A percentile compares a stretch with the other conserved stretches of the same genome.
phyloP scores from a whole-genome alignment of 192 early-diverging fungal genomes.

The Rhizophagus clarus region DNA sequence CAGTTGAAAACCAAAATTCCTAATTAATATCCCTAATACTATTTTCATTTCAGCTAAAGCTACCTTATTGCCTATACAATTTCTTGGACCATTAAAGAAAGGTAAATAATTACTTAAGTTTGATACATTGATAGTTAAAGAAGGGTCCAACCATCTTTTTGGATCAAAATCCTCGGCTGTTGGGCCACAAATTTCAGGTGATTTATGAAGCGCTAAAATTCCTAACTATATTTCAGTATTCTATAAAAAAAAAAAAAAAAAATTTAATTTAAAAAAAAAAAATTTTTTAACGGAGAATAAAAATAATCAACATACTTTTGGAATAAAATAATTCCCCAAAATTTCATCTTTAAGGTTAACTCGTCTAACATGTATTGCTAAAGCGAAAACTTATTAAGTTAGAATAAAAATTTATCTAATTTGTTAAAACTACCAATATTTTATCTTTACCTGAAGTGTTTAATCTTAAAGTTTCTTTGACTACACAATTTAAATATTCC shows the following conservation, averaged over 20 bases:
- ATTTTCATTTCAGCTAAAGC: slow-evolving; percentile 61
- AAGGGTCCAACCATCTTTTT: slow-evolving; percentile 52
- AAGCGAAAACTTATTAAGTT: background rate
- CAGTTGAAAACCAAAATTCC: background rate
- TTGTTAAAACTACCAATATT: background rate
- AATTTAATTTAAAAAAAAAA: background rate
- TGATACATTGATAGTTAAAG: slow-evolving; percentile 32
- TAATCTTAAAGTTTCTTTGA: slow-evolving; percentile 53
- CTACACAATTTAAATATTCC: too few species aligned
- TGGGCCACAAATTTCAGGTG: too few species aligned
- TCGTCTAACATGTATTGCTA: slow-evolving; percentile 45
- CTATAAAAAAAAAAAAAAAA: too few species aligned
- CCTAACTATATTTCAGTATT: too few species aligned
- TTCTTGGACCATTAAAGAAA: slow-evolving; percentile 52
- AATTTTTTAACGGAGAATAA: background rate
- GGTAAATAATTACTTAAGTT: slow-evolving; percentile 42
- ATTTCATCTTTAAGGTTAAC: slow-evolving; percentile 38
- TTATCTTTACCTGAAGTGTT: slow-evolving; percentile 40
- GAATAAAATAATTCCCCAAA: slow-evolving; percentile 48
- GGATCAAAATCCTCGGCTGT: slow-evolving; percentile 52
- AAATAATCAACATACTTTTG: slow-evolving; percentile 43
- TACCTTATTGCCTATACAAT: slow-evolving; percentile 59
- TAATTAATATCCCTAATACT: slow-evolving; percentile 32
- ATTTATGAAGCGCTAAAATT: too few species aligned
- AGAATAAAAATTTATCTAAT: background rate